Percentiles rank a stretch among this genome's conserved stretches.
These are phyloP conservation scores for Kwoniella bestiolae DNA, from an alignment of 768 basidiomycete genomes.

Conservation along the genomic window DNA sequence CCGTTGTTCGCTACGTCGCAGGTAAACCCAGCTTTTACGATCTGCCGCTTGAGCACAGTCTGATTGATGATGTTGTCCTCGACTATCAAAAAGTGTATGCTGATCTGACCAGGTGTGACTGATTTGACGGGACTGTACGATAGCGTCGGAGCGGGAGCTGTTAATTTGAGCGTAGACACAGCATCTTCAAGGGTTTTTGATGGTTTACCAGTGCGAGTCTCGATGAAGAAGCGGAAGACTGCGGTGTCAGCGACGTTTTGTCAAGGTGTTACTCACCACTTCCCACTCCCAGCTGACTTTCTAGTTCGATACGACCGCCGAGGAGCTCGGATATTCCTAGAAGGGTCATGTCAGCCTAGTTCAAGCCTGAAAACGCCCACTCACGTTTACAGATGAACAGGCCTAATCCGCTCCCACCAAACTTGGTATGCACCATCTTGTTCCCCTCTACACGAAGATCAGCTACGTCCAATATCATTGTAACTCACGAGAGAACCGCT, in stretches of 20 bases:
- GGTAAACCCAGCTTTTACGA: slow-evolving; percentile 36
- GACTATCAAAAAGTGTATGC: slow-evolving; percentile 24
- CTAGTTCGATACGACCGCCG: slow-evolving; percentile 47
- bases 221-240: slow-evolving; percentile 38
- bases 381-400: slow-evolving; percentile 49
- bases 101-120: neutral
- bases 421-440: slow-evolving; percentile 45
- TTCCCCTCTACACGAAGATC: slow-evolving; percentile 32
- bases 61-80: slow-evolving; percentile 49
- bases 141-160: slow-evolving; percentile 11
- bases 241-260: neutral
- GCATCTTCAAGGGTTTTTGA: slow-evolving; percentile 11
- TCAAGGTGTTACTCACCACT: slow-evolving; percentile 24
- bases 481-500: slow-evolving; percentile 39
- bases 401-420: slow-evolving; percentile 53
- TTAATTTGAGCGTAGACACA: neutral
- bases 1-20: slow-evolving; percentile 41
- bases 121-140: neutral
- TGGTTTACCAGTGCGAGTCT: slow-evolving; percentile 15
- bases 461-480: neutral
- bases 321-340: slow-evolving; percentile 45
- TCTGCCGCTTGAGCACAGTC: slow-evolving; percentile 35
- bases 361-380: neutral
- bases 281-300: slow-evolving; percentile 35
- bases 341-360: neutral